These are phyloP conservation scores for Fusarium xylarioides DNA, from an alignment of 2,329 filamentous ascomycete genomes.

Conservation along the genomic window DNA sequence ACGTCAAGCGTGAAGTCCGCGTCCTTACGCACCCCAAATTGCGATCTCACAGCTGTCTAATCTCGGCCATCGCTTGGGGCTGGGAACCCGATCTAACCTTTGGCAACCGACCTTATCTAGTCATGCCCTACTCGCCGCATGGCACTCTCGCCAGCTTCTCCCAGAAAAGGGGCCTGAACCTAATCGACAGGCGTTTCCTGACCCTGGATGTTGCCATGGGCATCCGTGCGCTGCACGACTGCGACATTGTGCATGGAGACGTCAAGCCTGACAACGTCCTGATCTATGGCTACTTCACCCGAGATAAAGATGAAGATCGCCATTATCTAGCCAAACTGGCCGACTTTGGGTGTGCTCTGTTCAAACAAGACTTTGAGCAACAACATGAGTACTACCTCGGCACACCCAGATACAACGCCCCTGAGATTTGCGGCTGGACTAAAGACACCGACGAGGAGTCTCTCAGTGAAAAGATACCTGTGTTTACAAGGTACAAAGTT, in stretches of 20 bases:
- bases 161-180: not conserved
- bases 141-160: not conserved
- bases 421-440: not conserved
- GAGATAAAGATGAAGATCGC: not conserved
- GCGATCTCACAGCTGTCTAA: not conserved
- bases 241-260: conserved; percentile 13
- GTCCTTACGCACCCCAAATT: conserved; percentile 1
- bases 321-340: conserved; percentile 7
- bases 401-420: conserved; percentile 10
- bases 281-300: not conserved
- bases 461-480: not conserved
- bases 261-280: conserved; percentile 12
- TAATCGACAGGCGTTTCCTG: conserved; percentile 2
- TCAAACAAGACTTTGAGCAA: not conserved
- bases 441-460: not conserved
- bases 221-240: conserved; percentile 9
- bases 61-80: conserved; percentile 6
- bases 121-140: not conserved
- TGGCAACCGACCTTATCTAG: not conserved
- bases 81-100: not conserved
- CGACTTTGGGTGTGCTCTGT: conserved; percentile 7
- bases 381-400: not conserved
- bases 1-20: conserved; percentile 2
- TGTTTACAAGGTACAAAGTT: not conserved
- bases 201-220: conserved; percentile 12